Percentiles rank a stretch among this genome's conserved stretches.
Conservation (phyloP, 371 early-diverging fungal genomes). For the Lichtheimia corymbifera region DNA sequence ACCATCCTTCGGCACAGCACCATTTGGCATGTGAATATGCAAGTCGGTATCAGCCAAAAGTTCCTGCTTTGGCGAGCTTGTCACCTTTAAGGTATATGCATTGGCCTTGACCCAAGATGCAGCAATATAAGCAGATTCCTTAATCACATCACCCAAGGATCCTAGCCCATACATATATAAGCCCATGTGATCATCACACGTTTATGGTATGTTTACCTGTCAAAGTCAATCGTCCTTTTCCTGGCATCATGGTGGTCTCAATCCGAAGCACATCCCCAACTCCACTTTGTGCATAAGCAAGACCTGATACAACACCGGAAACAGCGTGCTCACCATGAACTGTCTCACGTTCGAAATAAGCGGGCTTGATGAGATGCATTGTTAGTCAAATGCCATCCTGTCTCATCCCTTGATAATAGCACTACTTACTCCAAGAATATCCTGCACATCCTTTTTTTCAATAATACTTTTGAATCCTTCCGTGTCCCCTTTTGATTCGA, state of each 20-base stretch:
- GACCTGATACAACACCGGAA: slow-evolving; percentile 82
- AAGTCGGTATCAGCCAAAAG: slow-evolving; percentile 64
- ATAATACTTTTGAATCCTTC: slow-evolving; percentile 18
- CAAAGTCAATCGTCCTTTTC: slow-evolving; percentile 66
- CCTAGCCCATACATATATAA: slow-evolving; percentile 35
- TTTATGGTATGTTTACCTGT: slow-evolving; percentile 49
- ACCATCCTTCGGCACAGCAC: slow-evolving; percentile 86
- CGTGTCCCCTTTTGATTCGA: slow-evolving; percentile 21
- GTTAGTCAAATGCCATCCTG: neutral
- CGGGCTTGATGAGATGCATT: slow-evolving; percentile 29
- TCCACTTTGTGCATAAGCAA: slow-evolving; percentile 82
- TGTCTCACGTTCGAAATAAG: slow-evolving; percentile 64
- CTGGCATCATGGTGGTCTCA: slow-evolving; percentile 80
- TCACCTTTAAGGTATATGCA: slow-evolving; percentile 60
- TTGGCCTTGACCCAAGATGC: slow-evolving; percentile 81
- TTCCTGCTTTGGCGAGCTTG: slow-evolving; percentile 33
- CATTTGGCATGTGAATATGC: slow-evolving; percentile 85
- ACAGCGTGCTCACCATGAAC: slow-evolving; percentile 51
- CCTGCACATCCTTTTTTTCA: slow-evolving; percentile 42
- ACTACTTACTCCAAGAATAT: slow-evolving; percentile 58
- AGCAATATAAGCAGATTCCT: slow-evolving; percentile 83
- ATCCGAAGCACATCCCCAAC: slow-evolving; percentile 79
- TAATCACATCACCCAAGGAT: slow-evolving; percentile 83
- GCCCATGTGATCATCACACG: neutral
- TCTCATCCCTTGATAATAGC: neutral